phyloP scores from a whole-genome alignment of 495 filamentous ascomycete genomes.

The Penicillium goetzii region DNA sequence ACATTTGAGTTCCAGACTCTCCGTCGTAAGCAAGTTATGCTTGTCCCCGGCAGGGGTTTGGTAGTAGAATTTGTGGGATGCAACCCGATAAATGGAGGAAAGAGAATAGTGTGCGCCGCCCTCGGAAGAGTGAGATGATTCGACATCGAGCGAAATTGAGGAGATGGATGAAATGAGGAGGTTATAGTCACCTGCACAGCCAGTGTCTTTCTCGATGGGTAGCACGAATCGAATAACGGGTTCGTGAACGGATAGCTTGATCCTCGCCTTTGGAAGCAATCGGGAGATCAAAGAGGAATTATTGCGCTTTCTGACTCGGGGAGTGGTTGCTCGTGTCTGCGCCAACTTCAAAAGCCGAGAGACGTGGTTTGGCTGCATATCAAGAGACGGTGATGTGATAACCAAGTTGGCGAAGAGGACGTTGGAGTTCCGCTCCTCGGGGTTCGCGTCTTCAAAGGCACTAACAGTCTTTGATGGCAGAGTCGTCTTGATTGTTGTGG shows the following conservation, averaged over 20 bases:
- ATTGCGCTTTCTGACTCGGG: conserved; percentile 49
- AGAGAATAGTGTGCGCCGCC: conserved; percentile 87
- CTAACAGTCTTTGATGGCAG: conserved; percentile 93
- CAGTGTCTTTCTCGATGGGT: conserved; percentile 69
- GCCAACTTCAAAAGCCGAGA: conserved; percentile 81
- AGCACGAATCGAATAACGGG: conserved; percentile 88
- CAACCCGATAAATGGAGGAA: conserved; percentile 76
- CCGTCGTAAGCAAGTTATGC: conserved; percentile 83
- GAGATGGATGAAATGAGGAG: conserved; percentile 93
- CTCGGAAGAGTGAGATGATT: conserved; percentile 88
- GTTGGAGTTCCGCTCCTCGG: conserved; percentile 90
- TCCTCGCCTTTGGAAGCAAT: conserved; percentile 88
- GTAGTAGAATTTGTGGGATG: conserved; percentile 93
- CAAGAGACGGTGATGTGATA: conserved; percentile 91
- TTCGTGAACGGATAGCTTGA: conserved; percentile 96
- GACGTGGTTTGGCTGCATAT: conserved; percentile 92
- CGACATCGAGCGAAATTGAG: conserved; percentile 86
- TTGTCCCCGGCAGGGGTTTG: conserved; percentile 80
- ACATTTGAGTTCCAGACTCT: conserved; percentile 82
- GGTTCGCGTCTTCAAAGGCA: conserved; percentile 70
- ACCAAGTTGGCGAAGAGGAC: conserved; percentile 96
- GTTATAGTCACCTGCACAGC: conserved; percentile 73
- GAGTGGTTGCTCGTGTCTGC: conserved; percentile 56
- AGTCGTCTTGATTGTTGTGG: conserved; percentile 92
- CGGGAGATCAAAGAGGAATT: conserved; percentile 80